These are phyloP conservation scores for Biscogniauxia sp. DNA, from an alignment of 2,329 filamentous ascomycete genomes.

Conservation along the genomic window DNA sequence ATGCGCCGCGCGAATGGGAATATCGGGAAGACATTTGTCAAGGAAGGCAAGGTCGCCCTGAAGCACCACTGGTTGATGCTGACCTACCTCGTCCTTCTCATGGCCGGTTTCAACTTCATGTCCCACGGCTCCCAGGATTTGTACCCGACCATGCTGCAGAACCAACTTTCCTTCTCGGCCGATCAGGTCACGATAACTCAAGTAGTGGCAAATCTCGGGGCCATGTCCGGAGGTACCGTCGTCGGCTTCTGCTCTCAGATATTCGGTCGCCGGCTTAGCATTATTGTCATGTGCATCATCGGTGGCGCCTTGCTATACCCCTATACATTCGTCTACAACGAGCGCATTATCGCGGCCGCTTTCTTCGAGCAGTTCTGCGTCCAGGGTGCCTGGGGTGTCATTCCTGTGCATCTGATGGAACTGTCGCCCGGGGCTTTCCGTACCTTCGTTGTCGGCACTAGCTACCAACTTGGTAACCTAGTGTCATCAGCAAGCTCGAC, in stretches of 20 bases:
- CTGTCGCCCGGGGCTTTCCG: slow-evolving; percentile 69
- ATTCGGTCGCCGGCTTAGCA: slow-evolving; percentile 66
- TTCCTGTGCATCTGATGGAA: slow-evolving; percentile 79
- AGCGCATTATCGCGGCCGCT: slow-evolving; percentile 70
- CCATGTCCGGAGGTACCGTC: slow-evolving; percentile 64
- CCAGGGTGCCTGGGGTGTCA: slow-evolving; percentile 73
- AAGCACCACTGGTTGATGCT: slow-evolving; percentile 78
- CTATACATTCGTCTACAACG: slow-evolving; percentile 66
- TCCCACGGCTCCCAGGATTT: slow-evolving; percentile 70
- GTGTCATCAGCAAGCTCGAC: slow-evolving; percentile 67
- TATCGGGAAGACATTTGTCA: slow-evolving; percentile 65
- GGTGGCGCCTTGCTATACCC: slow-evolving; percentile 81
- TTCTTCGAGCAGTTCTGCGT: slow-evolving; percentile 84
- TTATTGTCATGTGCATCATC: slow-evolving; percentile 60
- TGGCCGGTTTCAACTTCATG: slow-evolving; percentile 94
- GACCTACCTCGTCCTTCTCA: slow-evolving; percentile 78
- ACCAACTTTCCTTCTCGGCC: slow-evolving; percentile 51
- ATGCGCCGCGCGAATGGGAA: slow-evolving; percentile 56
- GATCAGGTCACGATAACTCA: slow-evolving; percentile 67
- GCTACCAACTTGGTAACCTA: slow-evolving; percentile 77
- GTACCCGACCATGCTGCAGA: slow-evolving; percentile 59
- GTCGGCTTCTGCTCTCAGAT: slow-evolving; percentile 68
- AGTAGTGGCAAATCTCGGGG: slow-evolving; percentile 70
- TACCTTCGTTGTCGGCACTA: slow-evolving; percentile 71
- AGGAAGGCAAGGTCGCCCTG: slow-evolving; percentile 75